Conservation (phyloP, 441 rosid species). For the Cnidoscolus chayamansa region DNA sequence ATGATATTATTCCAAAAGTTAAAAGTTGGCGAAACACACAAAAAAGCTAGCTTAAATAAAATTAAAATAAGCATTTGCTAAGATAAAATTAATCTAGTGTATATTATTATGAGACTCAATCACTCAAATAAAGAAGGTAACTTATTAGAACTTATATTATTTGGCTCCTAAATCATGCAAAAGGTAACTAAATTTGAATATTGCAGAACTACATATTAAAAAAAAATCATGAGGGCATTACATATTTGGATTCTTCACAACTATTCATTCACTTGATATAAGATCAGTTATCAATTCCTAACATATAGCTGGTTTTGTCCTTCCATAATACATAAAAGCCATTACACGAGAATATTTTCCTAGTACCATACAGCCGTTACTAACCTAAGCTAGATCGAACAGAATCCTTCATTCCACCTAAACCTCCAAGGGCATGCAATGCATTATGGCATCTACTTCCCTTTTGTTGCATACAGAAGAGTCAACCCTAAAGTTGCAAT, state of each 20-base stretch:
- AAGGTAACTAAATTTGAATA: neutral
- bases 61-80: neutral
- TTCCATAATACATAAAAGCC: neutral
- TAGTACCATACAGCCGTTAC: neutral
- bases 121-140: neutral
- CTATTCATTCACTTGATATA: neutral
- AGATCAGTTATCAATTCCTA: neutral
- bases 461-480: neutral
- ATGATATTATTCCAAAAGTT: no score
- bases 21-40: neutral
- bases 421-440: neutral
- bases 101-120: neutral
- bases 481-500: neutral
- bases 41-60: neutral
- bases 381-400: neutral
- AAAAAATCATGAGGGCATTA: neutral
- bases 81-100: neutral
- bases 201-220: neutral
- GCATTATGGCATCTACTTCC: neutral
- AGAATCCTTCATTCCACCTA: neutral
- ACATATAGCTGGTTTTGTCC: neutral
- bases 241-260: neutral
- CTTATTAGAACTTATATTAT: neutral
- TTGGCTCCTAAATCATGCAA: neutral
- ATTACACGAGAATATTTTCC: neutral